phyloP scores from a whole-genome alignment of 805 yeast species.

The Metschnikowia kunwiensis region DNA sequence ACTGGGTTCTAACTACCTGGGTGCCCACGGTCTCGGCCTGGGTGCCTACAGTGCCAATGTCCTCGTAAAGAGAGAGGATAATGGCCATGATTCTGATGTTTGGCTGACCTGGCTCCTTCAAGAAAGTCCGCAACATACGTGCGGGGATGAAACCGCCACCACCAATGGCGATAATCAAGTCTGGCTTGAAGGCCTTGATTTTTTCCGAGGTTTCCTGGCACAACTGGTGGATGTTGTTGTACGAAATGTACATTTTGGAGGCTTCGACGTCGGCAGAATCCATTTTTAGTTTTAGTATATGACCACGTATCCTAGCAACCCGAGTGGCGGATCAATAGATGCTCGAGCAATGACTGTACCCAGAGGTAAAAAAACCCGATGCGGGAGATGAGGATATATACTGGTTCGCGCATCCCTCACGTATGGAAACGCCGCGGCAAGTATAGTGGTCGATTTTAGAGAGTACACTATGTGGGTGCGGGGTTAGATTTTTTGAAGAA shows the following conservation, averaged over 20 bases:
- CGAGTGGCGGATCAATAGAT: slow-evolving; percentile 2
- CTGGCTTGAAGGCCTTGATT: slow-evolving; percentile 41
- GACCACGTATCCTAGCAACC: slow-evolving; percentile 4
- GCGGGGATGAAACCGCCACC: slow-evolving; percentile 99
- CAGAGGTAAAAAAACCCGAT: slow-evolving; percentile 5
- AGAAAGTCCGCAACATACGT: slow-evolving; percentile 87
- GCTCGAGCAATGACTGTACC: slow-evolving; percentile 9
- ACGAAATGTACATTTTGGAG: slow-evolving; percentile 54
- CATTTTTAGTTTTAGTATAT: slow-evolving; percentile 8
- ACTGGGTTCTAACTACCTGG: slow-evolving; percentile 79
- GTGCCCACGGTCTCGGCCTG: slow-evolving; percentile 20
- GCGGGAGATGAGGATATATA: slow-evolving; percentile 10
- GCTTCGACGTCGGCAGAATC: slow-evolving; percentile 22
- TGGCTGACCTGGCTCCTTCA: slow-evolving; percentile 83
- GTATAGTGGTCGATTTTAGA: background rate
- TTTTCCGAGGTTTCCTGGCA: slow-evolving; percentile 65
- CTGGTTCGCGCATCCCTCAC: slow-evolving; percentile 9
- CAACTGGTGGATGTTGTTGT: slow-evolving; percentile 78
- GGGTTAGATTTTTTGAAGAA: too few relatives aligned
- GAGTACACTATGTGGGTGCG: too few relatives aligned
- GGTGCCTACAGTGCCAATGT: slow-evolving; percentile 55
- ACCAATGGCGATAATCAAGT: slow-evolving; percentile 83
- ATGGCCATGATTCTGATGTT: slow-evolving; percentile 94
- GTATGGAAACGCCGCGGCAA: slow-evolving; percentile 11
- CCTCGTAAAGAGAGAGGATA: slow-evolving; percentile 88